Conservation (phyloP, 306 rosid genomes). For the Vicia faba region DNA sequence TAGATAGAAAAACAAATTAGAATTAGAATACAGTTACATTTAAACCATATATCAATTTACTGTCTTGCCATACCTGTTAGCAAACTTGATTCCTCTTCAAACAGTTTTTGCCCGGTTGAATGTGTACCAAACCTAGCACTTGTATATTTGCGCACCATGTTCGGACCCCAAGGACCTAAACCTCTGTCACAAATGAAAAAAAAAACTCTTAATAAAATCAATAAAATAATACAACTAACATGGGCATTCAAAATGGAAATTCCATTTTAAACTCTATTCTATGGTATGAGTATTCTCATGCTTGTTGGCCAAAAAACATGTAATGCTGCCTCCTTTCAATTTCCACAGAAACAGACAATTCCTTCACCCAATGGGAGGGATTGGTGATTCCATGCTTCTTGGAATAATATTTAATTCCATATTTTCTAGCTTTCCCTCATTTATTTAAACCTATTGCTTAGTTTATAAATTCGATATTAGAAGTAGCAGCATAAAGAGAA, state of each 20-base stretch:
- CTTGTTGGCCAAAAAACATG: conserved; percentile 11
- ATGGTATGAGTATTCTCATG: not conserved
- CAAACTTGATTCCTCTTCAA: conserved; percentile 71
- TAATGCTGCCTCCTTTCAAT: not conserved
- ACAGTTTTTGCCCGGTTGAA: conserved; percentile 63
- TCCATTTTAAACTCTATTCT: conserved; percentile 5
- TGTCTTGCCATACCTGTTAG: conserved; percentile 61
- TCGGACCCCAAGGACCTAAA: conserved; percentile 95
- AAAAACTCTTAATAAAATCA: conserved; percentile 12
- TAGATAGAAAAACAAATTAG: conserved; percentile 43
- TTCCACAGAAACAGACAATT: conserved; percentile 13
- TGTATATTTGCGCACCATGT: conserved; percentile 72
- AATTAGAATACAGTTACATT: conserved; percentile 15
- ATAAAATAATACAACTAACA: not conserved
- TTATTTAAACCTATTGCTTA: not conserved
- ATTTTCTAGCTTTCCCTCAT: conserved; percentile 7
- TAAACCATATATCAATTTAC: conserved; percentile 27
- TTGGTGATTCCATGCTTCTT: conserved; percentile 11
- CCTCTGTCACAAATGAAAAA: conserved; percentile 61
- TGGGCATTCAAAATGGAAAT: not conserved
- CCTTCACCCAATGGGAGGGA: not conserved
- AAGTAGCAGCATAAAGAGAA: conserved; percentile 14
- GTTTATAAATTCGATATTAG: not conserved
- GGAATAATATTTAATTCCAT: not conserved
- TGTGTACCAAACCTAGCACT: conserved; percentile 70